A percentile compares a stretch with the other conserved stretches of the same genome.
Conservation (phyloP, 495 filamentous ascomycete species). For the Pyronema omphalodes region DNA sequence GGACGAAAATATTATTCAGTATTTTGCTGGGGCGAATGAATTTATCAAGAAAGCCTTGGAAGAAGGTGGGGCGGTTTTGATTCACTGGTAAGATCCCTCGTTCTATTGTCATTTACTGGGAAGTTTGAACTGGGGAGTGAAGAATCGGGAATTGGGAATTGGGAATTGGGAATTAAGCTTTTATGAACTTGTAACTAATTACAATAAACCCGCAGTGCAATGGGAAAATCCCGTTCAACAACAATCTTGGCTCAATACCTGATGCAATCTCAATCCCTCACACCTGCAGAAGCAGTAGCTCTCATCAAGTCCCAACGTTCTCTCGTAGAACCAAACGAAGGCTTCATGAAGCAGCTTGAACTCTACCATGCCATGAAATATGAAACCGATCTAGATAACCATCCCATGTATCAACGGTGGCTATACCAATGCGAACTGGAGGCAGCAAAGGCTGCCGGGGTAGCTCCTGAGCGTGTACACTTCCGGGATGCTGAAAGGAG, state of each 20-base stretch:
- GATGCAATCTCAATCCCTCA: constrained; percentile 41
- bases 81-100: constrained; percentile 49
- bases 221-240: constrained; percentile 88
- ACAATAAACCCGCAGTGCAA: constrained; percentile 43
- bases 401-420: constrained; percentile 75
- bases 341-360: constrained; percentile 72
- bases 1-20: constrained; percentile 66
- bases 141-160: too few relatives aligned
- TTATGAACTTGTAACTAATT: not conserved
- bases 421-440: constrained; percentile 62
- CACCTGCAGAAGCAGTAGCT: constrained; percentile 39
- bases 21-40: constrained; percentile 53
- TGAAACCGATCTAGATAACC: constrained; percentile 35
- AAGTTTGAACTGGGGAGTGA: too few relatives aligned
- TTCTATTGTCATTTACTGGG: not conserved
- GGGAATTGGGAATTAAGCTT: too few relatives aligned
- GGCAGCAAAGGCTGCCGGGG: constrained; percentile 47
- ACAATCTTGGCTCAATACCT: constrained; percentile 71
- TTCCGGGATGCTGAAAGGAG: constrained; percentile 58
- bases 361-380: constrained; percentile 70
- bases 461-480: constrained; percentile 53
- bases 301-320: constrained; percentile 46
- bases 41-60: constrained; percentile 69
- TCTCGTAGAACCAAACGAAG: constrained; percentile 66
- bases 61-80: constrained; percentile 44